These are phyloP conservation scores for Pythium apleroticum DNA, from an alignment of 352 stramenopile species.

Conservation along the genomic window DNA sequence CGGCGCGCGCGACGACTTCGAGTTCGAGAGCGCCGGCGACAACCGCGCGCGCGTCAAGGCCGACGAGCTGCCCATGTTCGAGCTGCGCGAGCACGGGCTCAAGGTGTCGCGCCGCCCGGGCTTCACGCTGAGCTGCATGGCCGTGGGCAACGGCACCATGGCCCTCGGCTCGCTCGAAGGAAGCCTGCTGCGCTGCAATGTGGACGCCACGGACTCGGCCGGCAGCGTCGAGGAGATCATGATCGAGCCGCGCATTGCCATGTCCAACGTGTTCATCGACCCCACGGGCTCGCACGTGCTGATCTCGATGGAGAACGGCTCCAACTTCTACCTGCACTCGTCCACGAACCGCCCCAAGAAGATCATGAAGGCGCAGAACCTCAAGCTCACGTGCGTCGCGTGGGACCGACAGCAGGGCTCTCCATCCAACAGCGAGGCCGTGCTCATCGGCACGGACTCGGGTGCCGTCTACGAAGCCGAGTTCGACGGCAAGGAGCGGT, in stretches of 20 bases:
- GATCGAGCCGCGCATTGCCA: constrained; percentile 85
- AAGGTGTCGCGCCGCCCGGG: constrained; percentile 84
- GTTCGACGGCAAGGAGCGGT: constrained; percentile 85
- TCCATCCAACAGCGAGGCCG: constrained; percentile 50
- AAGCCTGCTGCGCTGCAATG: constrained; percentile 75
- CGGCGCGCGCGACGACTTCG: constrained; percentile 65
- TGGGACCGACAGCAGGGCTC: constrained; percentile 81
- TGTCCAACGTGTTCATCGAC: constrained; percentile 81
- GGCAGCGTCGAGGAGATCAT: constrained; percentile 85
- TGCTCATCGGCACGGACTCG: constrained; percentile 82
- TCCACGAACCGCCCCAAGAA: constrained; percentile 77
- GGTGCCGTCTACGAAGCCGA: constrained; percentile 82
- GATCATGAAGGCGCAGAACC: constrained; percentile 78
- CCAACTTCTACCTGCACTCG: constrained; percentile 86
- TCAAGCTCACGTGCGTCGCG: constrained; percentile 78
- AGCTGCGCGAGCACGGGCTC: constrained; percentile 83
- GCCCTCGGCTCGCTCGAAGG: constrained; percentile 82
- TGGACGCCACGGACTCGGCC: constrained; percentile 72
- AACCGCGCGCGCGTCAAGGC: constrained; percentile 47
- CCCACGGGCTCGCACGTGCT: constrained; percentile 78
- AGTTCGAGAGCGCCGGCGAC: constrained; percentile 68
- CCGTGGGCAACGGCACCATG: constrained; percentile 78
- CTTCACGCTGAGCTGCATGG: constrained; percentile 83
- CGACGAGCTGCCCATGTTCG: constrained; percentile 82
- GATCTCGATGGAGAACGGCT: constrained; percentile 87